Base-by-base conservation (phyloP, 2,329 filamentous ascomycete species). In the Fusarium penzigii region DNA sequence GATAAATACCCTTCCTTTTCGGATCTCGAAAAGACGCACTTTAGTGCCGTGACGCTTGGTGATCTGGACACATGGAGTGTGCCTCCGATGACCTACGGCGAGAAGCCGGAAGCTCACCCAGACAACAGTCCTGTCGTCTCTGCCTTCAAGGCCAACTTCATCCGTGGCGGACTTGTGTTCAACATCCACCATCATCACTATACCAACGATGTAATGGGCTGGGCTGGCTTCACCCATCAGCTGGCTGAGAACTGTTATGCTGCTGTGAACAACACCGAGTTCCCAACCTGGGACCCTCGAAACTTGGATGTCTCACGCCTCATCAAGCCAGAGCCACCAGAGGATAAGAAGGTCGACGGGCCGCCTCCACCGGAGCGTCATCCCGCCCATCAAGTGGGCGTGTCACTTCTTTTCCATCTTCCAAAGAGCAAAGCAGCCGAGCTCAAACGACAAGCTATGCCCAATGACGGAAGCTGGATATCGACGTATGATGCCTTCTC, bases 401-500 rank as follows among this genome's bases (percentile, higher is more conserved):
- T 61, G 2, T 66, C 55, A 1, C 62, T 75, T 0, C 65, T 77
- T 1, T 76, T 78, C 52, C 75, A 78, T 47, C 63, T 78, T 0
- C 72, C 75, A 3, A 71, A 70, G 55, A 77, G 74, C 60, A 77
- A 76, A 50, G 71, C 71, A 0, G 68, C 68, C 0, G 58, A 69
- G 44, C 59, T 79, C 5, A 78, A 78, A 52, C 57, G 53, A 11
- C 61, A 70, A 2, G 73, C 73, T 0, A 61, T 44, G 1, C 70
- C 72, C 0, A 44, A 59, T 0, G 69, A 72, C 16, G 70, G 67
- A 7, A 61, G 63, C 1, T 76, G 75, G 73, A 68, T 78, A 34
- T 78, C 75, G 5, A 78, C 72, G 2, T 78, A 77, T 53, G 76
- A 78, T 45, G 74, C 74, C n/a, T 69, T 72, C 49, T 65, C 67